Percentiles rank a stretch among this genome's conserved stretches.
Evolutionary conservation across 2,329 filamentous ascomycete species (phyloP).

Genomic region (Epichloe aotearoae): DNA sequence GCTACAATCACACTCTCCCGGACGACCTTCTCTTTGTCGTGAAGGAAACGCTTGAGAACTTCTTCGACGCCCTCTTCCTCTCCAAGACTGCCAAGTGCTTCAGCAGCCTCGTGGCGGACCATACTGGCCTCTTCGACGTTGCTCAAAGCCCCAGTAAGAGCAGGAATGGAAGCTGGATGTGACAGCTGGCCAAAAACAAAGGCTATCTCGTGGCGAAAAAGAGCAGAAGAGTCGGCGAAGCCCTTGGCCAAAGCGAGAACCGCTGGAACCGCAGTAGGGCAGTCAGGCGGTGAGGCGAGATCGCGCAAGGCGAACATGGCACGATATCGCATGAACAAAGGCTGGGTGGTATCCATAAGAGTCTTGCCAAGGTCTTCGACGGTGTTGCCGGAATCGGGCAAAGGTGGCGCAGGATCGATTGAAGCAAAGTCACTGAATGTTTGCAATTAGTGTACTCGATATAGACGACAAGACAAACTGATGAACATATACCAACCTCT

Average conservation of each 20-base stretch:
- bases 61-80: constrained; percentile 90
- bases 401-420: constrained; percentile 85
- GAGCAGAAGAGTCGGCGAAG: constrained; percentile 70
- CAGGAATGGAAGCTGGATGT: constrained; percentile 92
- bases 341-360: constrained; percentile 64
- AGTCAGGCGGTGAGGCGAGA: constrained; percentile 81
- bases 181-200: constrained; percentile 96
- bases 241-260: constrained; percentile 76
- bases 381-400: constrained; percentile 55
- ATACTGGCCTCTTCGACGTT: constrained; percentile 78
- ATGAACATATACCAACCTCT: constrained; percentile 47
- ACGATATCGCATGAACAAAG: constrained; percentile 85
- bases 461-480: neutral
- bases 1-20: constrained; percentile 91
- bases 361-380: constrained; percentile 64
- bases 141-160: constrained; percentile 64
- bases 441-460: neutral
- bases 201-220: constrained; percentile 95
- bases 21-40: constrained; percentile 88
- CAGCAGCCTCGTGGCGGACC: constrained; percentile 95
- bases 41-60: constrained; percentile 65
- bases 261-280: constrained; percentile 79
- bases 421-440: constrained; percentile 73
- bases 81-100: constrained; percentile 86
- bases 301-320: constrained; percentile 97